Evolutionary conservation across 2,329 filamentous ascomycete genomes (phyloP), one percentile per base, ranked within the genome.

Genomic region (Xylariaceae sp.): DNA sequence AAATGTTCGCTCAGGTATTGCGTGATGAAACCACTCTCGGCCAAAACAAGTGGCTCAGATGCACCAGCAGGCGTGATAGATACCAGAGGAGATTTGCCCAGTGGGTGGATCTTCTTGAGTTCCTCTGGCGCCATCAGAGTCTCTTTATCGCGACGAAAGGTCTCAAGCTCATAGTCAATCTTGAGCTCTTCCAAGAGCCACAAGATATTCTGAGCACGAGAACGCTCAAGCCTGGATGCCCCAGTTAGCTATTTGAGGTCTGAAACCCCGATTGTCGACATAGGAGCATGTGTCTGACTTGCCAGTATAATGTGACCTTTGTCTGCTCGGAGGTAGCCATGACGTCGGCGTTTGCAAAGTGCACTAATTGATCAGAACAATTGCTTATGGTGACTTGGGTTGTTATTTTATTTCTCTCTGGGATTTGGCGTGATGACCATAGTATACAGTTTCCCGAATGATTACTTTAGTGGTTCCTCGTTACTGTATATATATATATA

Each of bases 161-260:
- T 77, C 62, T 92, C 82, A 50, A 96, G 71, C 54, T 91, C 82
- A 70, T 95, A 96, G 27, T 85, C 78, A 32, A 95, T 68, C 39
- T 86, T 78, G 54, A 94, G 83, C 68, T 92, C 89, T 66, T 94
- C 88, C 39, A 95, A 80, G 6, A 95, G 83, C 88, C 89, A 95
- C 40, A 94, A 73, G 51, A 92, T 86, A 54, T 89, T 83, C 68
- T 95, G 89, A 11, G 88, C 83, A 58, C 90, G 87, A 48, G 90
- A 95, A 59, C 86, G 76, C 60, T 92, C 81, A 53, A 95, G 85
- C 90, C 90, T 95, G 58, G 2, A 2, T 2, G 9, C 4, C 22
- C 22, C 7, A 27, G 22, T 27, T 27, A 27, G 22, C 22, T 5
- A 27, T 27, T n/a, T n/a, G 7, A 27, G 22, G 4, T 5, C 22